Percentiles rank a stretch among this genome's conserved stretches.
Evolutionary conservation across 2,329 filamentous ascomycete genomes (phyloP).

Genomic region (Ceratocystis huliohia): DNA sequence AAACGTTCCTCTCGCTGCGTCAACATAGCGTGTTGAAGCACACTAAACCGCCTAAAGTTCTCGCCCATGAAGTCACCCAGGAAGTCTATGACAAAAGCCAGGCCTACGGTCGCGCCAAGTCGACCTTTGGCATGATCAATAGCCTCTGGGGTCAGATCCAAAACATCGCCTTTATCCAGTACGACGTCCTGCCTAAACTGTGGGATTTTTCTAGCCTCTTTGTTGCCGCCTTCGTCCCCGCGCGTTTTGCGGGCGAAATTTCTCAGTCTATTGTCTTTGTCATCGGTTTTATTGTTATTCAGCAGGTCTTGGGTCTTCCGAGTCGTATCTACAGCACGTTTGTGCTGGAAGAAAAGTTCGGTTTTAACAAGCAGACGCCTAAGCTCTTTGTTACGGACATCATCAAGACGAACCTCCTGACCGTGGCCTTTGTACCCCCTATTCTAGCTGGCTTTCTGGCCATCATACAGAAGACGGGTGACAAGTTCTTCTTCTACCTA

Average conservation of each 20-base stretch:
- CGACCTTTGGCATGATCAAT: constrained; percentile 71
- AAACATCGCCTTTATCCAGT: constrained; percentile 79
- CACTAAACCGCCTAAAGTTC: constrained; percentile 69
- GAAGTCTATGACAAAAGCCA: constrained; percentile 91
- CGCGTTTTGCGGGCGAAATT: constrained; percentile 79
- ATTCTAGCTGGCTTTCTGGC: constrained; percentile 84
- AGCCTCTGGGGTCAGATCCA: constrained; percentile 77
- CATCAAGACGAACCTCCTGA: constrained; percentile 77
- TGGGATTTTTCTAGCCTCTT: constrained; percentile 71
- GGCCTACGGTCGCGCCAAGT: constrained; percentile 81
- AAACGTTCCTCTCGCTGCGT: constrained; percentile 75
- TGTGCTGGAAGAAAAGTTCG: constrained; percentile 89
- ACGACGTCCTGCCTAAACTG: constrained; percentile 78
- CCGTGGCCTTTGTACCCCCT: constrained; percentile 67
- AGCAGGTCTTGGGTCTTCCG: constrained; percentile 67
- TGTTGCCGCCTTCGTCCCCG: constrained; percentile 61
- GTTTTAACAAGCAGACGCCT: constrained; percentile 96
- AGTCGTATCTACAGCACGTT: constrained; percentile 86
- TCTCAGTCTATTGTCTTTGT: constrained; percentile 87
- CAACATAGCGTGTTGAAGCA: constrained; percentile 80
- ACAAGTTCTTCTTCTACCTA: constrained; percentile 93
- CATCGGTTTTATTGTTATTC: constrained; percentile 70
- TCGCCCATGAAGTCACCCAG: constrained; percentile 76
- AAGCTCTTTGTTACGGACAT: constrained; percentile 80
- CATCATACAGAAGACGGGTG: constrained; percentile 89